Base-by-base conservation (phyloP, 176 grass and related monocot genomes). In the Raddia distichophylla region DNA sequence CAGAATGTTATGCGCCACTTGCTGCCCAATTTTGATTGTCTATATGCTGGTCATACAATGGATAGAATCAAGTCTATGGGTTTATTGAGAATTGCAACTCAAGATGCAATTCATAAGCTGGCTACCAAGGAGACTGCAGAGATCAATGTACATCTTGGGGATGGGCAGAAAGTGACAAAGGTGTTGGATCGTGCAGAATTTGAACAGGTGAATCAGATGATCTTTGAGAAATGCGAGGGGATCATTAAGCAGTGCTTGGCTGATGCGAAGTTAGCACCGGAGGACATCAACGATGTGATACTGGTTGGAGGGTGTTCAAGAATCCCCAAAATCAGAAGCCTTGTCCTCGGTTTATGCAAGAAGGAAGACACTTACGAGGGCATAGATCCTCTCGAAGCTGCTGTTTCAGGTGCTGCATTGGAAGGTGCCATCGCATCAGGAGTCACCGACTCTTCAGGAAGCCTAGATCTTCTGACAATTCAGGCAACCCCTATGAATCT, bases 351-450 rank as follows among this genome's bases (percentile, higher is more conserved):
- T 5, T 56, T 94, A 40, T 94, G 89, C 80, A 91, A 75, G 80
- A 85, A 81, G 60, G 83, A 76, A 60, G 62, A 56, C 7, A 73
- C 83, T 1, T 94, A 89, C 47, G 32, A 79, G 42, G 75, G n/a
- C 48, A 74, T 94, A 12, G 86, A 94, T 37, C 47, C 73, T n/a
- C 55, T 91, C 0, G 89, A 94, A 68, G 89, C 89, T 71, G 86
- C 92, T 17, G 92, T 94, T 60, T 75, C 60, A 60, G 89, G 92
- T 55, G 86, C 89, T 75, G 86, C 89, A n/a, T 34, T 94, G 51
- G 89, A 94, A 87, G 89, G 89, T 34, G 89, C 92, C 60, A 71
- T 94, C 0, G 92, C 92, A 51, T 94, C 87, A 15, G 92, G 89
- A 77, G 60, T 87, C 8, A 75, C 76, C 3, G 86, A 94, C 15